Base-by-base conservation (phyloP, 176 grass and related monocot genomes). In the Eremochloa ophiuroides region DNA sequence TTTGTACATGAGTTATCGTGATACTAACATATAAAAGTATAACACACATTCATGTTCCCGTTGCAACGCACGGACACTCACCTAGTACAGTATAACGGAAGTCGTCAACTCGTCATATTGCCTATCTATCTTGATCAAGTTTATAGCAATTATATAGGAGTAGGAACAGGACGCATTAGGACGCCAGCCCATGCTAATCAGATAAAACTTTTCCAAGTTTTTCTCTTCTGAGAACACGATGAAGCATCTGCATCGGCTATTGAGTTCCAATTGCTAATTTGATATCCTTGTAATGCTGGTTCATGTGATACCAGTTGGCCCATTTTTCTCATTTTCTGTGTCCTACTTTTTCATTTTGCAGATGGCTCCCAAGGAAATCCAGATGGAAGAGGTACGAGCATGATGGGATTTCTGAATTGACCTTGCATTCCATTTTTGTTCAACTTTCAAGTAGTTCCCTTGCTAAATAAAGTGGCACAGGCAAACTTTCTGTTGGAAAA, bases 351-450 rank as follows among this genome's bases (percentile, higher is more conserved):
- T 73, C 73, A 44, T 78, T 63, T 41, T 82, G 78, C 55, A 98
- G 95, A 93, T 89, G 86, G 95, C 95, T 67, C 95, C 92, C 11
- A 83, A 78, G 13, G 90, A 83, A 79, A 94, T 98, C 81, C 85
- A 87, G 85, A 89, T 89, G 83, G 88, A 93, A 50, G 95, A 98
- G 95, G 95, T 93, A 66, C 76, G 42, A 25, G 18, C 46, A 47
- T 84, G 72, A 76, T 69, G n/a, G 13, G 29, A 29, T 88, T 72
- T 47, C 25, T 81, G 11, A 88, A 81, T 66, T 77, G 71, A 65
- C 56, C 51, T 85, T 75, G n/a, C 51, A 59, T 65, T 81, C 9
- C 64, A 77, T 71, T 58, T n/a, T 76, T 33, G 50, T 84, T 91
- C 72, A 76, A 64, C 26, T 25, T 84, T 91, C 72, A n/a, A 80